A percentile compares a stretch with the other conserved stretches of the same genome.
phyloP scores from a whole-genome alignment of 176 grass and related monocot species.

The Phoenix dactylifera region DNA sequence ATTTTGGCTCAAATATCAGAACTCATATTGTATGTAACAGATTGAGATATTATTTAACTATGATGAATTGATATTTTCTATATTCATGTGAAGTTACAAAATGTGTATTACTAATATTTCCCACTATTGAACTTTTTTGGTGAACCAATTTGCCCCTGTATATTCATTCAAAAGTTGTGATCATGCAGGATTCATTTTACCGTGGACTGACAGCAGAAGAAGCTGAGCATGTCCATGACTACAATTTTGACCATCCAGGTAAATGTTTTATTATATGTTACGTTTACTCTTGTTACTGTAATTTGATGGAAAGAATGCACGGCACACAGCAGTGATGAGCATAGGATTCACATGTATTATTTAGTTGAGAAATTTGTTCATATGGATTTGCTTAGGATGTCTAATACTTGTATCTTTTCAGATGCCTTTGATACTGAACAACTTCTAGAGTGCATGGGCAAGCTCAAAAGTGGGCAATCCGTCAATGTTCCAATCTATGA shows the following conservation, averaged over 20 bases:
- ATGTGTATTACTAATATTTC: too few relatives aligned
- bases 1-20: too few relatives aligned
- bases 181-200: slow-evolving; percentile 87
- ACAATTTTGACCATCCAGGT: slow-evolving; percentile 99
- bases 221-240: slow-evolving; percentile 68
- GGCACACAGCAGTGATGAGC: too few relatives aligned
- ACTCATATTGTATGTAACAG: too few relatives aligned
- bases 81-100: too few relatives aligned
- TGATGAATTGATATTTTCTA: too few relatives aligned
- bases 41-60: too few relatives aligned
- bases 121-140: too few relatives aligned
- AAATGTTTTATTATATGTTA: slow-evolving; percentile 21
- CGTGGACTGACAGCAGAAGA: slow-evolving; percentile 86
- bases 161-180: slow-evolving; percentile 1
- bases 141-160: neutral
- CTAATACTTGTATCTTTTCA: slow-evolving; percentile 22
- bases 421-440: slow-evolving; percentile 98
- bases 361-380: neutral
- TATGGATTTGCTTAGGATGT: neutral
- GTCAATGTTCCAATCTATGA: slow-evolving; percentile 98
- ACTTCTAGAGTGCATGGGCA: slow-evolving; percentile 83
- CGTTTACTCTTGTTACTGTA: too few relatives aligned
- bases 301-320: too few relatives aligned
- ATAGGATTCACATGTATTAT: too few relatives aligned
- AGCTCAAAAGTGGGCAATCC: slow-evolving; percentile 64